Evolutionary conservation across 768 basidiomycete genomes (phyloP), one percentile per base, ranked within the genome.

Genomic region (Strobilomyces confusus): DNA sequence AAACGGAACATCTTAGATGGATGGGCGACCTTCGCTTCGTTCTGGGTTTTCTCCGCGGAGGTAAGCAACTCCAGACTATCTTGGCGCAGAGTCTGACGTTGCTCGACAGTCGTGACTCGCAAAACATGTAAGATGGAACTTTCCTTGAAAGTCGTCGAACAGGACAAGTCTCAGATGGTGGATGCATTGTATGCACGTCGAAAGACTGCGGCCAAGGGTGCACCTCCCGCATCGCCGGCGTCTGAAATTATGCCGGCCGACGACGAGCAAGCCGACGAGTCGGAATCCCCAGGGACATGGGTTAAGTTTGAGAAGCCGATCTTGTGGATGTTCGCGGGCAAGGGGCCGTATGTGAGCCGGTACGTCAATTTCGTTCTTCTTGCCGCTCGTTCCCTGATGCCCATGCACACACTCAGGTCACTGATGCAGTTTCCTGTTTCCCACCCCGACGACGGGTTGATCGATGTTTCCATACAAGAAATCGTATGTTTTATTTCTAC

Each of bases 351-450:
- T 69, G 84, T 88, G 38, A 79, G 76, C 49, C 75, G 82, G 86
- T 84, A 60, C 51, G 73, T 55, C 13, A 36, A 41, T 29, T 20
- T 25, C 37, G 17, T 22, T 42, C 14, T 3, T 32, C 7, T 43
- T 36, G 3, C 4, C 20, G 29, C 17, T 20, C 14, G 44, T 40
- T 29, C 15, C 32, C 25, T 23, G 22, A 29, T 15, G 2, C 13
- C 36, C 14, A 32, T 19, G 9, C 36, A 12, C n/a, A 29, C 29
- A 37, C 14, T 54, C 48, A 86, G 86, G 17, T 85, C 87, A 52
- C 75, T 87, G 34, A 86, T 92, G 85, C 82, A 89, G 23, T 94
- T 92, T 63, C 92, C 90, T 0, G 84, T 89, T 4, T 89, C 89
- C 20, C 66, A 86, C 46, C 87, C 89, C 0, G 81, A 87, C 54